These are phyloP conservation scores for Carex arenaria DNA, from an alignment of 202 grass and related monocot species.

Conservation along the genomic window DNA sequence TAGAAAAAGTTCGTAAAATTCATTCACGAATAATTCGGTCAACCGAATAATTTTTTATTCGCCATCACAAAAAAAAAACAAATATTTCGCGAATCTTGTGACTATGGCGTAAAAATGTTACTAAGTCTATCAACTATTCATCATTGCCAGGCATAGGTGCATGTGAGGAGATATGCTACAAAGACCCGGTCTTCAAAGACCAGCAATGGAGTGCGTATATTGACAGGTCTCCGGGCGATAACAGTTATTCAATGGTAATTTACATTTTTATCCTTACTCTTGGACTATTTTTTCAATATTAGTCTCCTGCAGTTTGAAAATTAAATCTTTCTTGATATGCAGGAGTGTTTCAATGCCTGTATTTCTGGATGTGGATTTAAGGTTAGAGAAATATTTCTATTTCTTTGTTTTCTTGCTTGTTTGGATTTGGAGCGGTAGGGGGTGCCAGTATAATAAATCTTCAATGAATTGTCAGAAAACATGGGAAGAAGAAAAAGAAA, in stretches of 20 bases:
- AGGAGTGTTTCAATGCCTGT: conserved; percentile 90
- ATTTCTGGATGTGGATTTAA: conserved; percentile 86
- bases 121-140: not conserved
- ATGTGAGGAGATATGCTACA: conserved; percentile 91
- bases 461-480: not conserved
- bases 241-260: conserved; percentile 83
- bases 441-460: not conserved
- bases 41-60: too few relatives aligned
- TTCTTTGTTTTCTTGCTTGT: not conserved
- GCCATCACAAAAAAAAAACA: too few relatives aligned
- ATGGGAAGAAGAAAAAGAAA: not conserved
- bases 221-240: conserved; percentile 78
- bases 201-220: conserved; percentile 85
- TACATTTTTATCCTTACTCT: not conserved
- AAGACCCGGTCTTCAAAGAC: conserved; percentile 88
- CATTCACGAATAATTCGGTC: too few relatives aligned
- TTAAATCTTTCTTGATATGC: conserved; percentile 7
- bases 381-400: conserved; percentile 31
- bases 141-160: conserved; percentile 55
- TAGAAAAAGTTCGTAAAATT: too few relatives aligned
- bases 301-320: not conserved
- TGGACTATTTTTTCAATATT: conserved; percentile 8
- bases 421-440: not conserved
- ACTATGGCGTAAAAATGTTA: not conserved
- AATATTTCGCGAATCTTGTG: too few relatives aligned